Base-by-base conservation (phyloP, 148 eudicot genomes). In the Fagopyrum homotropicum region DNA sequence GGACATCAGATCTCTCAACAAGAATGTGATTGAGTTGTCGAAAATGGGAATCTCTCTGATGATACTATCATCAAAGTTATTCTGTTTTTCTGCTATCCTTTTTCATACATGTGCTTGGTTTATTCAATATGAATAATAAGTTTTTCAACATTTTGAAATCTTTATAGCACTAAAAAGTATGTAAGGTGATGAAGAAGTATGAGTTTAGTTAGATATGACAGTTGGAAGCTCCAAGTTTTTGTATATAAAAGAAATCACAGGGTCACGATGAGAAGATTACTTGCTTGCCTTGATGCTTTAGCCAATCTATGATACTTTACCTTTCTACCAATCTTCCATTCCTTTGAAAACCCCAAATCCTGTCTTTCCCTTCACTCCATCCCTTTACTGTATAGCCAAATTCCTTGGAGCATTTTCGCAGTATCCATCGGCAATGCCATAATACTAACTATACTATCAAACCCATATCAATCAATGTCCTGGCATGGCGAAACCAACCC, bases 231-330 rank as follows among this genome's bases (percentile, higher is more conserved):
- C 40, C 2, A 35, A 35, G 40, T 35, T 35, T 35, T 35, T 1
- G 40, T 35, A 35, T 35, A 35, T 35, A 35, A 35, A 35, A 35
- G 40, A 35, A 35, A 35, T 35, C 40, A 35, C 40, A 35, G 2
- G 40, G 40, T 35, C 40, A 2, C 40, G 40, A 35, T 35, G 2
- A 35, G 40, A 35, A 35, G 40, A 35, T 35, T 35, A 35, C 40
- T 89, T 86, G 78, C 94, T 91, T 91, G 92, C 94, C 86, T 85
- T 85, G 74, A 30, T 61, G 78, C 81, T 57, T 6, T 80, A 73
- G 66, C 87, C 64, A 80, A 77, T 71, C 49, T 74, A 74, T 78
- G 89, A 91, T 91, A 76, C 97, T 86, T 88, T 80, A 54, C 87
- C 83, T 79, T 81, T 76, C 55, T 6, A 77, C 22, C 78, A 86